A percentile compares a stretch with the other conserved stretches of the same genome.
phyloP scores from a whole-genome alignment of 2,329 filamentous ascomycete genomes.

The Scedosporium apiospermum region DNA sequence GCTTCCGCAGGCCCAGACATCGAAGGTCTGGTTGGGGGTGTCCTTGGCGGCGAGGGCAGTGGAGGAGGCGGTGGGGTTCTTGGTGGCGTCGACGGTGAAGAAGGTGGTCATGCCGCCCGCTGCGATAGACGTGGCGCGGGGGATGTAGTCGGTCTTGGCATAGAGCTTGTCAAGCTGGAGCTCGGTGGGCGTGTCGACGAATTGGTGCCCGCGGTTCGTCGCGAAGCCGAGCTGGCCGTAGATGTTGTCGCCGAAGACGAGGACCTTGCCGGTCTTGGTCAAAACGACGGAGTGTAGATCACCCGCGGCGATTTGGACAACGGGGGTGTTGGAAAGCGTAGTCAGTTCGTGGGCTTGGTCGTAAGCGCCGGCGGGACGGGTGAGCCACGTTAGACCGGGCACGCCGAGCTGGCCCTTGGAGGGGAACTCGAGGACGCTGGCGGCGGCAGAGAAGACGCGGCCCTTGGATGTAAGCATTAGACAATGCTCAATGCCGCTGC shows the following conservation, averaged over 20 bases:
- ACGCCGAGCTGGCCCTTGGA: conserved; percentile 79
- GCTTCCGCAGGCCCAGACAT: conserved; percentile 80
- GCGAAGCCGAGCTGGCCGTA: conserved; percentile 86
- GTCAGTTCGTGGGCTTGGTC: conserved; percentile 75
- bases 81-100: conserved; percentile 71
- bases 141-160: conserved; percentile 45
- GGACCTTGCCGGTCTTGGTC: conserved; percentile 67
- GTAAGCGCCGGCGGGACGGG: conserved; percentile 65
- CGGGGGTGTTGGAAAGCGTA: conserved; percentile 59
- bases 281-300: conserved; percentile 78
- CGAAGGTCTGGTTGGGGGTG: conserved; percentile 44
- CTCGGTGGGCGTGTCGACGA: conserved; percentile 59
- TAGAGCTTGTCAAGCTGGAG: conserved; percentile 68
- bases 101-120: conserved; percentile 84
- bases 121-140: conserved; percentile 65
- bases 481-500: conserved; percentile 75
- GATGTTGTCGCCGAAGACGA: conserved; percentile 85
- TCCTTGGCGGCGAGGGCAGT: background rate
- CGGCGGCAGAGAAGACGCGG: conserved; percentile 80
- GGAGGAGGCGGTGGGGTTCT: conserved; percentile 27
- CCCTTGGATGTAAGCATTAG: conserved; percentile 77
- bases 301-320: conserved; percentile 69
- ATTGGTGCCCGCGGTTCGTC: conserved; percentile 49
- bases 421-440: conserved; percentile 69
- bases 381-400: conserved; percentile 71